Percentiles rank a stretch among this genome's conserved stretches.
phyloP scores from a whole-genome alignment of 2,329 filamentous ascomycete genomes.

The Ceratocystis cacaofunesta region DNA sequence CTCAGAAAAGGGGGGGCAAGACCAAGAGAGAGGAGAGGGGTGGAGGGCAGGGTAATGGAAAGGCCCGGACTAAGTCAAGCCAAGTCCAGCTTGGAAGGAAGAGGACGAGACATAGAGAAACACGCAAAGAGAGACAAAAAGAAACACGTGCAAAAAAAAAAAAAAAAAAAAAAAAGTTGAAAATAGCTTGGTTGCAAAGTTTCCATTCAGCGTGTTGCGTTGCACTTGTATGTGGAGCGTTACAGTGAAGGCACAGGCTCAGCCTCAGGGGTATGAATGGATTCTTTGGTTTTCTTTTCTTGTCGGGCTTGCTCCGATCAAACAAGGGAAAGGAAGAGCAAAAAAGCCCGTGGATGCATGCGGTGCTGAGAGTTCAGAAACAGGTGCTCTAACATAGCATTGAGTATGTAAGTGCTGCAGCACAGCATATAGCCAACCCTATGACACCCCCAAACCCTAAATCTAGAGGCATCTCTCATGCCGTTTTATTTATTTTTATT shows the following conservation, averaged over 20 bases:
- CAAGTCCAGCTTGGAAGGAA: not conserved
- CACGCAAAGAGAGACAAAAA: not conserved
- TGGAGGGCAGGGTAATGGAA: not conserved
- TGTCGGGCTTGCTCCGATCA: not conserved
- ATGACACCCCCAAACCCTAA: too few species aligned
- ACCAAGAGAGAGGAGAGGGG: not conserved
- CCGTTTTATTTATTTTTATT: too few species aligned
- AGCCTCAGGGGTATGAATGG: conserved; percentile 12
- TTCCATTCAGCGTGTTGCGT: not conserved
- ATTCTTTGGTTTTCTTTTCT: not conserved
- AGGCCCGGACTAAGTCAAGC: not conserved
- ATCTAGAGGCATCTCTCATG: too few species aligned
- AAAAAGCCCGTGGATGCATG: too few species aligned
- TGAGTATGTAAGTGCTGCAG: too few species aligned
- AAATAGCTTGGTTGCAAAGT: not conserved
- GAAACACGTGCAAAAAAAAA: not conserved
- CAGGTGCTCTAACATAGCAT: too few species aligned
- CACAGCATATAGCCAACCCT: too few species aligned
- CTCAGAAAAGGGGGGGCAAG: not conserved
- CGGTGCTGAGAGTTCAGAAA: too few species aligned
- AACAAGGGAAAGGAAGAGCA: too few species aligned
- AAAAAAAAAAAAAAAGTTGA: not conserved
- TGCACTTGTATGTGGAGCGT: not conserved
- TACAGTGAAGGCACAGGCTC: conserved; percentile 5
- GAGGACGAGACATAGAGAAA: not conserved